These are phyloP conservation scores for Suillus alpinus DNA, from an alignment of 768 basidiomycete genomes.

Conservation along the genomic window DNA sequence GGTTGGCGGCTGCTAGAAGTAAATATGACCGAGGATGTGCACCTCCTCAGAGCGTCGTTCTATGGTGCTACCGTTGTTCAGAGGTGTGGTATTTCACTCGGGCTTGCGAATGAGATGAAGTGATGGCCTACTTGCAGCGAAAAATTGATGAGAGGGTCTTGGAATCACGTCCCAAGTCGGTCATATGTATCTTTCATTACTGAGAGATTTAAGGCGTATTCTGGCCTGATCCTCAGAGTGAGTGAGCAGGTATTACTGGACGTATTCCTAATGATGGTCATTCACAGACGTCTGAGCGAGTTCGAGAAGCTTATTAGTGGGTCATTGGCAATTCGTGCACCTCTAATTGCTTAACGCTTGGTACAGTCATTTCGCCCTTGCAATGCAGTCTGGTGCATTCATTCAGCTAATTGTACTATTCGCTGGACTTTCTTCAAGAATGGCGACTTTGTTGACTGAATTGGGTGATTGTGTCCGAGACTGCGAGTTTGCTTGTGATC, in stretches of 20 bases:
- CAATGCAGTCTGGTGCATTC: constrained; percentile 74
- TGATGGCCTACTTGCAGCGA: constrained; percentile 31
- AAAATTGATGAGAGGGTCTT: constrained; percentile 55
- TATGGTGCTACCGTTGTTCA: constrained; percentile 24
- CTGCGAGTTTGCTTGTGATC: constrained; percentile 23
- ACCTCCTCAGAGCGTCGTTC: constrained; percentile 26
- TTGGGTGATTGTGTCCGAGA: constrained; percentile 38
- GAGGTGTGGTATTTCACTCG: not conserved
- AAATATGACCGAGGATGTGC: constrained; percentile 18
- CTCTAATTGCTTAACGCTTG: not conserved
- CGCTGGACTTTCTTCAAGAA: constrained; percentile 57
- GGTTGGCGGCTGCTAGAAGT: constrained; percentile 24
- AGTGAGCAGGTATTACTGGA: constrained; percentile 6
- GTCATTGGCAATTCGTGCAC: constrained; percentile 14
- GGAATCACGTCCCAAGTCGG: constrained; percentile 57
- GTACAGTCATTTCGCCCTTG: constrained; percentile 55
- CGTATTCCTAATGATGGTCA: constrained; percentile 4
- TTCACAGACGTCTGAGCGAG: constrained; percentile 43
- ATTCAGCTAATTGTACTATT: constrained; percentile 64
- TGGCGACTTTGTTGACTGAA: constrained; percentile 45
- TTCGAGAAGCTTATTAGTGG: constrained; percentile 55
- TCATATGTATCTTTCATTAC: constrained; percentile 32
- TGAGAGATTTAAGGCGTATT: constrained; percentile 35
- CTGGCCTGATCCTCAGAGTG: constrained; percentile 47
- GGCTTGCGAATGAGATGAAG: too few relatives aligned